These are phyloP conservation scores for Leishmania turanica DNA, from an alignment of 208 protist species.

Conservation along the genomic window DNA sequence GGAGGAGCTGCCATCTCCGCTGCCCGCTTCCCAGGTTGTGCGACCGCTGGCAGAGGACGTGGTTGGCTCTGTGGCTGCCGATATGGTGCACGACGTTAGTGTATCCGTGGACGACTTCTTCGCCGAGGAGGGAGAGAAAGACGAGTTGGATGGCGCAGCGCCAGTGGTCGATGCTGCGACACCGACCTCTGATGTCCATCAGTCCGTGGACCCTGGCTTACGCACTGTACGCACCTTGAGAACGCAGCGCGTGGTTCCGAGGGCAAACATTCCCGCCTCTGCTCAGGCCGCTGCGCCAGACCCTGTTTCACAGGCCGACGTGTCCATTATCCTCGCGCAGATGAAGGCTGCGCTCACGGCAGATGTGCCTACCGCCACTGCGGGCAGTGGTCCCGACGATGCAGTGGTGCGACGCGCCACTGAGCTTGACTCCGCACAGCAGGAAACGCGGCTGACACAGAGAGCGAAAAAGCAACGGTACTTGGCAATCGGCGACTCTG, in stretches of 20 bases:
- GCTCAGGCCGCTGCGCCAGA: not conserved
- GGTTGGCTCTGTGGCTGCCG: not conserved
- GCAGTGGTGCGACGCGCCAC: not conserved
- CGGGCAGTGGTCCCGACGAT: not conserved
- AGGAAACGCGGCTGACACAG: not conserved
- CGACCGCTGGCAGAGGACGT: constrained; percentile 13
- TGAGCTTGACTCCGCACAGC: not conserved
- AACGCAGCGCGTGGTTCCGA: constrained; percentile 27
- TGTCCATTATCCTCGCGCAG: constrained; percentile 21
- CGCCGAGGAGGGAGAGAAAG: not conserved
- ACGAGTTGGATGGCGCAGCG: not conserved
- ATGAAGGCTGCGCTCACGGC: constrained; percentile 29
- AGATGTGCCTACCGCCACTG: not conserved
- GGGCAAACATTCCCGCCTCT: not conserved
- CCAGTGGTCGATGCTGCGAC: not conserved
- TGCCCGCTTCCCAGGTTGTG: not conserved
- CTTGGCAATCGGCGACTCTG: not conserved
- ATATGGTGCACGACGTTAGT: constrained; percentile 25
- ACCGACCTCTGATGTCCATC: not conserved
- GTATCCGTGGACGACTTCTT: constrained; percentile 24
- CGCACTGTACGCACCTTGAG: constrained; percentile 7
- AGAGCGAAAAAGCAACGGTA: not conserved
- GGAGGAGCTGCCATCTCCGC: not conserved
- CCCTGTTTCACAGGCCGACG: constrained; percentile 5
- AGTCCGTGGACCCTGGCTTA: not conserved